Base-by-base conservation (phyloP, 2,329 filamentous ascomycete species). In the Apiospora sp. region DNA sequence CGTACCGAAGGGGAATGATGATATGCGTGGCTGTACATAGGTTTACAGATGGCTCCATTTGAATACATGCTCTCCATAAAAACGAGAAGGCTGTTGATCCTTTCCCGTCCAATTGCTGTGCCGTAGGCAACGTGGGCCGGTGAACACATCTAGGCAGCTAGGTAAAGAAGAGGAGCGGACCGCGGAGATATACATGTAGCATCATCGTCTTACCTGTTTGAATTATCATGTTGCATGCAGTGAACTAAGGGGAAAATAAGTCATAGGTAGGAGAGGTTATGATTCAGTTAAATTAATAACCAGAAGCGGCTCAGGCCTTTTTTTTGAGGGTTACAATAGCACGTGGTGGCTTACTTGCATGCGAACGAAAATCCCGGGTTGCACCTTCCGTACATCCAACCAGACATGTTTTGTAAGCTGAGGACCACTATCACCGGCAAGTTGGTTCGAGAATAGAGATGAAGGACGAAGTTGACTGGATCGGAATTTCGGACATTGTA, bases 21-120 rank as follows among this genome's bases (percentile, higher is more conserved):
- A 19, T 14, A 58, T 34, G 51, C 14, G 51, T 58, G 51, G 51
- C 51, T 19, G 51, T 58, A 58, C 27, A 16, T 19, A 27, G 51
- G 27, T 30, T 30, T 2, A 30, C 27, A 14, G 27, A 34, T 16
- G 51, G 27, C 16, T 30, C 27, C 27, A 34, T 27, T 19, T 34
- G 27, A 14, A 19, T 58, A 58, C 24, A 12, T 54, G 27, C n/a
- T 34, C 27, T 58, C 27, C 24, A 34, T 58, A 30, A 34, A 30
- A 54, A 54, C 27, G 10, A 54, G 49, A 61, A 61, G 54, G 54
- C 27, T 61, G 54, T 61, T 37, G 54, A 61, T 61, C 54, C 54
- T 61, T 61, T 30, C 51, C 24, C 49, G 49, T 27, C 13, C 27
- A 58, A 16, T 13, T 30, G 51, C 51, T 58, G 51, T 19, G 24